Evolutionary conservation across 208 protist genomes (phyloP).

Genomic region (Blastocrithidia nonstop): DNA sequence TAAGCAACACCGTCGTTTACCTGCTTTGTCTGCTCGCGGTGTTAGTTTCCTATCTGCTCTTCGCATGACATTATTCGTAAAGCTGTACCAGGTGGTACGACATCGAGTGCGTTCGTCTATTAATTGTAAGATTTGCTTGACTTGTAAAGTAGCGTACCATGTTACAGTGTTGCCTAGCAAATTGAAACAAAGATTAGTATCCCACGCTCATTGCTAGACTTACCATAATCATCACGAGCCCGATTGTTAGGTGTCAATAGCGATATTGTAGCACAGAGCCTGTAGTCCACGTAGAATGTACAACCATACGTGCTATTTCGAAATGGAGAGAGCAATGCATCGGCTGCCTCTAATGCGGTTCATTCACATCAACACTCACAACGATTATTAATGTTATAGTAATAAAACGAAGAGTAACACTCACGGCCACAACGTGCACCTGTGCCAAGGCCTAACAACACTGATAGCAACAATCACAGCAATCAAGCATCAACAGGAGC

Average conservation of each 20-base stretch:
- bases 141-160: slow-evolving; percentile 50
- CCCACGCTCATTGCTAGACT: slow-evolving; percentile 32
- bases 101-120: slow-evolving; percentile 51
- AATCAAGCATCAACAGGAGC: no score
- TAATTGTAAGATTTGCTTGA: slow-evolving; percentile 59
- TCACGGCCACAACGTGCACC: no score
- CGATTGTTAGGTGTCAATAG: slow-evolving; percentile 38
- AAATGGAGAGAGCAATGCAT: background rate
- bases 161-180: slow-evolving; percentile 57
- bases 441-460: no score
- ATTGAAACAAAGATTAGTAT: slow-evolving; percentile 28
- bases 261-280: slow-evolving; percentile 32
- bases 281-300: slow-evolving; percentile 6
- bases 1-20: slow-evolving; percentile 5
- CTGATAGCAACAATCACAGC: no score
- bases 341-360: background rate
- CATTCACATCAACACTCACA: background rate
- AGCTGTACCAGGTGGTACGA: slow-evolving; percentile 25
- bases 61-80: slow-evolving; percentile 22
- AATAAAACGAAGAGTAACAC: no score
- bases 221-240: slow-evolving; percentile 33
- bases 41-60: slow-evolving; percentile 63
- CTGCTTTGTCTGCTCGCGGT: slow-evolving; percentile 66
- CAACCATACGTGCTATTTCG: background rate
- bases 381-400: background rate